A percentile compares a stretch with the other conserved stretches of the same genome.
phyloP scores from a whole-genome alignment of 2,329 filamentous ascomycete species.

The Pyrenophora graminea region DNA sequence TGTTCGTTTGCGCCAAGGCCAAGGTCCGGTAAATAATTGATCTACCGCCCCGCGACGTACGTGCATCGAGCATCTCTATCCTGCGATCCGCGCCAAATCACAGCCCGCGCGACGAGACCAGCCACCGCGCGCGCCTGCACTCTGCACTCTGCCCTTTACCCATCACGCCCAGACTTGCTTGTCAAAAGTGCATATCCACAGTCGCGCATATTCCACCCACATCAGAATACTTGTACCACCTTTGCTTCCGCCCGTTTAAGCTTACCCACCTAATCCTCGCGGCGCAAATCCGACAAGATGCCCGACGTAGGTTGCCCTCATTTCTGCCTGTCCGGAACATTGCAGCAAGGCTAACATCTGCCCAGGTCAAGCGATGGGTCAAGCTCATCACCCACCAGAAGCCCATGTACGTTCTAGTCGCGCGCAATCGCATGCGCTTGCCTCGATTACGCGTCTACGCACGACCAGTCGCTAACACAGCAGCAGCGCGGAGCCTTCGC shows the following conservation, averaged over 20 bases:
- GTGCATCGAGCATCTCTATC: conserved; percentile 15
- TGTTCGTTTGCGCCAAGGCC: conserved; percentile 22
- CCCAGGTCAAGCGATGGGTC: conserved; percentile 79
- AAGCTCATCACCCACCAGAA: conserved; percentile 93
- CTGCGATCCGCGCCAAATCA: conserved; percentile 24
- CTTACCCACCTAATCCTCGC: conserved; percentile 2
- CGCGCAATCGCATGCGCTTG: conserved; percentile 21
- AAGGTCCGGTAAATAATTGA: conserved; percentile 10
- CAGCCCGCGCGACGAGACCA: conserved; percentile 28
- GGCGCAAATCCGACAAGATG: conserved; percentile 42
- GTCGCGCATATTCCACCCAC: not conserved
- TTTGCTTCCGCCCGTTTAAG: not conserved
- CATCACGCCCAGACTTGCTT: conserved; percentile 17
- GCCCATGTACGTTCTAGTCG: conserved; percentile 69
- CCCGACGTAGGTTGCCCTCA: conserved; percentile 48
- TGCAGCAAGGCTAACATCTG: conserved; percentile 14
- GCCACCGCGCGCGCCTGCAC: conserved; percentile 17
- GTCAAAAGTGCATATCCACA: conserved; percentile 6
- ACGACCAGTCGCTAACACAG: conserved; percentile 17
- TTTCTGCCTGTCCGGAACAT: not conserved
- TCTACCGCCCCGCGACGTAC: conserved; percentile 16
- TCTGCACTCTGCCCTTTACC: conserved; percentile 16
- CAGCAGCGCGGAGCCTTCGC: conserved; percentile 74
- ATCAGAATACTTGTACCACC: not conserved
- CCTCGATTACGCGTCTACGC: conserved; percentile 14